These are phyloP conservation scores for Thielaviopsis populi DNA, from an alignment of 2,329 filamentous ascomycete species.

Conservation along the genomic window DNA sequence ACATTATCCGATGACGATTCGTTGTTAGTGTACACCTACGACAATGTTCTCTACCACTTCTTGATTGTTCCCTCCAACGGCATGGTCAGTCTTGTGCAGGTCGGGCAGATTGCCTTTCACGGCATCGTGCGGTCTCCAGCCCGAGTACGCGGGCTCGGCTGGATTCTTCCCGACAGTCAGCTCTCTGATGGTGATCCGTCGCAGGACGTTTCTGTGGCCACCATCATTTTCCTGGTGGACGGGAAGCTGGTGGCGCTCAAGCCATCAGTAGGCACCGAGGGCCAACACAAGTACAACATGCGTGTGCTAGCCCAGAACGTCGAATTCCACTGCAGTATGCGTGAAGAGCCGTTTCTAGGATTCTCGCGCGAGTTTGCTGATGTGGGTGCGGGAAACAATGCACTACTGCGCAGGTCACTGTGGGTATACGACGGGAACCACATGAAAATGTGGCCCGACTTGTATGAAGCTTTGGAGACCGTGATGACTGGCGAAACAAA, in stretches of 20 bases:
- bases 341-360: conserved; percentile 51
- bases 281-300: conserved; percentile 95
- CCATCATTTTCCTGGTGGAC: conserved; percentile 90
- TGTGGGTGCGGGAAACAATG: conserved; percentile 10
- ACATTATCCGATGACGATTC: conserved; percentile 87
- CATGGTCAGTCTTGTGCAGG: conserved; percentile 64
- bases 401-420: conserved; percentile 59
- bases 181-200: conserved; percentile 83
- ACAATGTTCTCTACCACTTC: conserved; percentile 91
- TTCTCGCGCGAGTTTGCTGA: not conserved
- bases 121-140: conserved; percentile 90
- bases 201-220: conserved; percentile 84
- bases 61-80: conserved; percentile 62
- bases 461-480: conserved; percentile 66
- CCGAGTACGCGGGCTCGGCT: conserved; percentile 81
- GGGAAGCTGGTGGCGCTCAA: conserved; percentile 88
- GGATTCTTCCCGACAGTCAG: conserved; percentile 87
- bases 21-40: conserved; percentile 88
- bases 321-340: conserved; percentile 86
- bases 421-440: conserved; percentile 89
- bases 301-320: conserved; percentile 89
- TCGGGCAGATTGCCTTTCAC: conserved; percentile 96
- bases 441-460: conserved; percentile 76
- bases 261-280: conserved; percentile 66
- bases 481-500: conserved; percentile 48